These are phyloP conservation scores for Paradendryphiella salina DNA, from an alignment of 2,329 filamentous ascomycete species.

Conservation along the genomic window DNA sequence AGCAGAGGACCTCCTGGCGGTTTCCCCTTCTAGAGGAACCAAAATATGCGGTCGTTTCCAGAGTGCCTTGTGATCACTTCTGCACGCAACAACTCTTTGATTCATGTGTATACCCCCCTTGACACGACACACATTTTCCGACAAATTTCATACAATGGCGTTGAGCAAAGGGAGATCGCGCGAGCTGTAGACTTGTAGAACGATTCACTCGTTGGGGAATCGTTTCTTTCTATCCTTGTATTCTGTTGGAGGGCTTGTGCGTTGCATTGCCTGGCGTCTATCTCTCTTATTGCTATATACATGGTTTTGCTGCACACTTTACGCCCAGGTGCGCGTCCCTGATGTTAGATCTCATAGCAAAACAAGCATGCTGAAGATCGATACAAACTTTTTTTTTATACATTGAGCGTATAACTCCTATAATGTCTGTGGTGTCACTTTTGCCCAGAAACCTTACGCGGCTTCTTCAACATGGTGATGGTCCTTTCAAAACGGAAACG, in stretches of 20 bases:
- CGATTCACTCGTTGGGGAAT: not conserved
- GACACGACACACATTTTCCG: conserved; percentile 1
- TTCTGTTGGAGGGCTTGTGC: not conserved
- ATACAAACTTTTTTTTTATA: not conserved
- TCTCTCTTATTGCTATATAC: not conserved
- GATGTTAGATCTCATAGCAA: not conserved
- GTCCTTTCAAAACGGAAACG: no score
- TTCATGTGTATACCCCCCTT: conserved; percentile 9
- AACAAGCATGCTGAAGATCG: not conserved
- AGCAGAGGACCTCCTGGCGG: conserved; percentile 40
- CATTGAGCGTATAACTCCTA: no score
- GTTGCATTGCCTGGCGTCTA: conserved; percentile 4
- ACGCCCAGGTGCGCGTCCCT: not conserved
- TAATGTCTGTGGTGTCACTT: not conserved
- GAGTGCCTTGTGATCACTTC: not conserved
- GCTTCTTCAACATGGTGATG: no score
- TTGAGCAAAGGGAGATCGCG: conserved; percentile 3
- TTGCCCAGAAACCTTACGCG: not conserved
- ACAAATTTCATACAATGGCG: conserved; percentile 6
- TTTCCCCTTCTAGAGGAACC: conserved; percentile 31
- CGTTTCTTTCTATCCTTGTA: not conserved
- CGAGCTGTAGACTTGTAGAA: conserved; percentile 1
- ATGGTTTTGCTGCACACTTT: not conserved
- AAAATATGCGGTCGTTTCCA: not conserved
- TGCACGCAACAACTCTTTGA: not conserved